Percentiles rank a stretch among this genome's conserved stretches.
Evolutionary conservation across 495 filamentous ascomycete species (phyloP).

Genomic region (Cryomyces minteri): DNA sequence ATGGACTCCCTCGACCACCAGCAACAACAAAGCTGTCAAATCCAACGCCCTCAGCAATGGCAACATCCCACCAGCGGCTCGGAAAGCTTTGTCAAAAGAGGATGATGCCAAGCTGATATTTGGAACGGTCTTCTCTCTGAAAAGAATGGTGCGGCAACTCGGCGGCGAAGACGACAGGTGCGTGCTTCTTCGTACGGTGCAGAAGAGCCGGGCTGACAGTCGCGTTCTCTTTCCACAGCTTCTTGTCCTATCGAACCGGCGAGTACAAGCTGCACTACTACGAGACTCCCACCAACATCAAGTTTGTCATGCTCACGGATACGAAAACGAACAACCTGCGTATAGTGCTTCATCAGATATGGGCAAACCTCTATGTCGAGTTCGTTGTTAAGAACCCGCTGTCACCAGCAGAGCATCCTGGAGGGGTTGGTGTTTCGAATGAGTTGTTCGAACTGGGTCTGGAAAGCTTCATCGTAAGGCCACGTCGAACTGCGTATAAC

Average conservation of each 20-base stretch:
- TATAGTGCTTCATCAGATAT: slow-evolving; percentile 90
- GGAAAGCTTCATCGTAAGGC: slow-evolving; percentile 60
- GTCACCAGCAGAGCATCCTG: slow-evolving; percentile 74
- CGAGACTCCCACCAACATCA: slow-evolving; percentile 87
- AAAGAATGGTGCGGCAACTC: slow-evolving; percentile 93
- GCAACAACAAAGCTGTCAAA: slow-evolving; percentile 9
- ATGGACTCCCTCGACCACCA: slow-evolving; percentile 37
- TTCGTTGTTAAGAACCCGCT: slow-evolving; percentile 94
- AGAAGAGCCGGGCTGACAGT: slow-evolving; percentile 1
- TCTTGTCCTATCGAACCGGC: slow-evolving; percentile 73
- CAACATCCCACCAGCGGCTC: slow-evolving; percentile 5
- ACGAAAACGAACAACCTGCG: slow-evolving; percentile 75
- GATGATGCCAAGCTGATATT: slow-evolving; percentile 97
- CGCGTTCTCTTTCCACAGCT: slow-evolving; percentile 30
- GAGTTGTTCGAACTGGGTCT: slow-evolving; percentile 86
- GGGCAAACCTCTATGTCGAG: slow-evolving; percentile 93
- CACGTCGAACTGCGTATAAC: neutral
- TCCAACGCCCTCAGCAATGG: slow-evolving; percentile 17
- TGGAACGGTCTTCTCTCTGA: slow-evolving; percentile 84
- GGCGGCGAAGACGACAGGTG: slow-evolving; percentile 74
- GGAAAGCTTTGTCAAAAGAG: slow-evolving; percentile 37
- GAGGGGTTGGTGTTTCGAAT: slow-evolving; percentile 75
- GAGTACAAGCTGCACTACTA: slow-evolving; percentile 99
- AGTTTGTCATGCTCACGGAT: slow-evolving; percentile 94
- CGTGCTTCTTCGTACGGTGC: neutral